Evolutionary conservation across 2,329 filamentous ascomycete genomes (phyloP).

Genomic region (Pseudogymnoascus sp.): DNA sequence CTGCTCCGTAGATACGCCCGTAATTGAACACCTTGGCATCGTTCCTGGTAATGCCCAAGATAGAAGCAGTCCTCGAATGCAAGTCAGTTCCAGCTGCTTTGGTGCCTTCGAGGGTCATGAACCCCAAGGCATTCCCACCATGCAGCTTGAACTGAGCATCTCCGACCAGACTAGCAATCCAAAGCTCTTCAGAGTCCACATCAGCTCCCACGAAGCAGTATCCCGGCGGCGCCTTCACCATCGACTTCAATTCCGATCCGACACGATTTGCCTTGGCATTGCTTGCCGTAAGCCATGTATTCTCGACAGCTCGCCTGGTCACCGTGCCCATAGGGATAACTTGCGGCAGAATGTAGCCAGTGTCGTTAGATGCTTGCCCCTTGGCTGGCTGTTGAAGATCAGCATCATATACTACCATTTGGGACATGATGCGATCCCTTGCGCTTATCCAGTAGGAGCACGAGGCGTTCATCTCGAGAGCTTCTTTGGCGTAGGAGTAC

Average conservation of each 20-base stretch:
- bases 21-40: conserved; percentile 99
- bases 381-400: conserved; percentile 36
- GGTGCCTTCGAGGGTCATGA: conserved; percentile 97
- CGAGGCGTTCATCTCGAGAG: conserved; percentile 95
- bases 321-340: conserved; percentile 98
- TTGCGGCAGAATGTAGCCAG: conserved; percentile 88
- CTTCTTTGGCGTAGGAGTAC: conserved; percentile 84
- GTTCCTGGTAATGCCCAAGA: conserved; percentile 88
- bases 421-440: conserved; percentile 83
- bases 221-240: conserved; percentile 84
- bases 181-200: conserved; percentile 93
- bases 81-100: conserved; percentile 91
- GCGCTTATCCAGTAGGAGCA: conserved; percentile 99
- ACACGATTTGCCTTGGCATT: conserved; percentile 96
- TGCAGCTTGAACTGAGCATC: conserved; percentile 93
- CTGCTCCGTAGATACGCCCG: conserved; percentile 96
- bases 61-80: conserved; percentile 85
- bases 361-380: conserved; percentile 20
- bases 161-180: conserved; percentile 93
- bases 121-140: conserved; percentile 92
- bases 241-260: conserved; percentile 92
- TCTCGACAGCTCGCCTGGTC: conserved; percentile 87
- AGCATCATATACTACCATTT: conserved; percentile 83
- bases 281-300: conserved; percentile 95
- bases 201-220: conserved; percentile 95